Conservation (phyloP, 495 filamentous ascomycete species). For the Xylaria palmicola region DNA sequence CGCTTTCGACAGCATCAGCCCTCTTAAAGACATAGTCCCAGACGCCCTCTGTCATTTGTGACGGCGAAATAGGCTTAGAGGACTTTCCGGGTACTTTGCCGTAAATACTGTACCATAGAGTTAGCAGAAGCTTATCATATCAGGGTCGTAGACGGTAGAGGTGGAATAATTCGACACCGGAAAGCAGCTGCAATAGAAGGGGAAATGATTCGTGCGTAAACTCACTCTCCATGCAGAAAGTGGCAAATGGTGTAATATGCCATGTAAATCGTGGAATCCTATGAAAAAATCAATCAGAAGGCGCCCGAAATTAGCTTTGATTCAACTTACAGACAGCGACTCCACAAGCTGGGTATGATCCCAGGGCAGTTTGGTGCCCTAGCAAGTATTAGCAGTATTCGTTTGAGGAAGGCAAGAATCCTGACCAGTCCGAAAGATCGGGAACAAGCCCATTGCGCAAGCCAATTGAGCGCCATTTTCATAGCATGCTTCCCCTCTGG, state of each 20-base stretch:
- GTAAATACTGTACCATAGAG: slow-evolving; percentile 1
- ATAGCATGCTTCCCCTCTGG: slow-evolving; percentile 13
- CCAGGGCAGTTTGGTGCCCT: slow-evolving; percentile 88
- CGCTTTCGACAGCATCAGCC: slow-evolving; percentile 58
- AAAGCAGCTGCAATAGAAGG: not conserved
- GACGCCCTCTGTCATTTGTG: slow-evolving; percentile 92
- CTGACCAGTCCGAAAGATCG: slow-evolving; percentile 78
- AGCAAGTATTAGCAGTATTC: not conserved
- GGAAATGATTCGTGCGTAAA: no score
- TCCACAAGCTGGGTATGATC: slow-evolving; percentile 90
- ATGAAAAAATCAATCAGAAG: not conserved
- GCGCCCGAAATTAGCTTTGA: not conserved
- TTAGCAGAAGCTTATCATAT: not conserved
- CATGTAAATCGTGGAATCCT: slow-evolving; percentile 91
- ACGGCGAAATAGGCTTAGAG: slow-evolving; percentile 58
- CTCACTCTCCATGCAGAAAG: slow-evolving; percentile 64
- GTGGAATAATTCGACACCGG: no score
- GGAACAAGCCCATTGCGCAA: slow-evolving; percentile 94
- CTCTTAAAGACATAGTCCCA: slow-evolving; percentile 89
- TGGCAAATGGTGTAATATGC: slow-evolving; percentile 95
- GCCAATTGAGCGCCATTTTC: slow-evolving; percentile 80
- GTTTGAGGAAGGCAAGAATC: not conserved
- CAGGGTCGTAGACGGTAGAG: not conserved
- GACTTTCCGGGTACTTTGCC: slow-evolving; percentile 11
- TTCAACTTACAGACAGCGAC: slow-evolving; percentile 56